Conservation (phyloP, 306 rosid species). For the Acacia acuminata region DNA sequence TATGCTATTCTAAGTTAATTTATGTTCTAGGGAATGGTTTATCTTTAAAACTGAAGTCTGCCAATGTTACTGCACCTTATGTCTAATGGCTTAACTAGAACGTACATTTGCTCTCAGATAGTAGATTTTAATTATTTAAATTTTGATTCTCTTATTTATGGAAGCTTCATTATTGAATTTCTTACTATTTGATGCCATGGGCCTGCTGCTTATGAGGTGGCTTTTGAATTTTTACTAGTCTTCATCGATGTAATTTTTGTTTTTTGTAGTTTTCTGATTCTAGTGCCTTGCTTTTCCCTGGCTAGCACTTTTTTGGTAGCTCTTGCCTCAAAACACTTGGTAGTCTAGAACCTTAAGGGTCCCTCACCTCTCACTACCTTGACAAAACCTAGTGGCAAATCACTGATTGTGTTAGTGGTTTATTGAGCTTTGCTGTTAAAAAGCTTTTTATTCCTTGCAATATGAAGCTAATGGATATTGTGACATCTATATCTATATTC, state of each 20-base stretch:
- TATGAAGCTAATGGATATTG: background rate
- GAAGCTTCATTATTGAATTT: background rate
- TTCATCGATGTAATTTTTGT: too few species aligned
- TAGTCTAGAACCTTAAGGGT: background rate
- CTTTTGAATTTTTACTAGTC: background rate
- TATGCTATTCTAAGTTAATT: slow-evolving; percentile 22
- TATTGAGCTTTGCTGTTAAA: too few species aligned
- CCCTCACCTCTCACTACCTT: background rate
- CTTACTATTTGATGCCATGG: background rate
- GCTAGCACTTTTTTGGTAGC: background rate
- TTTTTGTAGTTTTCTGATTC: too few species aligned
- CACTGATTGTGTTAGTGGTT: too few species aligned
- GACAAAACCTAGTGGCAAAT: too few species aligned
- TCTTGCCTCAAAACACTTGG: background rate
- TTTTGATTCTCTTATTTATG: background rate
- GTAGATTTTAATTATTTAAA: background rate
- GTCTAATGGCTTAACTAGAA: slow-evolving; percentile 2
- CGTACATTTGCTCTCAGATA: background rate
- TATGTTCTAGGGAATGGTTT: slow-evolving; percentile 23
- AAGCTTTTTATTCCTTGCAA: too few species aligned
- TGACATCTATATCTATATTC: background rate
- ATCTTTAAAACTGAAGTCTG: slow-evolving; percentile 19
- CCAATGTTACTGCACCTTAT: slow-evolving; percentile 3
- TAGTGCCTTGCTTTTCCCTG: too few species aligned
- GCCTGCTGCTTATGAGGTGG: background rate